Base-by-base conservation (phyloP, 345 rosid genomes). In the Sisymbrium irio region DNA sequence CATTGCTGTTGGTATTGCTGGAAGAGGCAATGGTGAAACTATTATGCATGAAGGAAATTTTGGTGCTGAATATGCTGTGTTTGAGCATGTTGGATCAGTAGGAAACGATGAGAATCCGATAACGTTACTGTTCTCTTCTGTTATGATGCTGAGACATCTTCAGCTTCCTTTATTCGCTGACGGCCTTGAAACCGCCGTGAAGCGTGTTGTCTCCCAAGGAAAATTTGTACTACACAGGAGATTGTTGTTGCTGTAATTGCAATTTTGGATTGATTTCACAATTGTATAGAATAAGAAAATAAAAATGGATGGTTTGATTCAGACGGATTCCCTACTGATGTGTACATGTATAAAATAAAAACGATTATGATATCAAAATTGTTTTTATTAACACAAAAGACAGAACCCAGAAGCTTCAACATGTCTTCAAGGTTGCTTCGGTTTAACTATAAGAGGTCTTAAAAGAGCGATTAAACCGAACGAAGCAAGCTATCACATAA, bases 141-240 rank as follows among this genome's bases (percentile, higher is more conserved):
- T 91, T 59, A 90, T 91, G 95, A 88, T 91, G 91, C 83, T 87
- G 72, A 88, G 92, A 64, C 87, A 91, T 73, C 86, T 91, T 28
- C 89, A 78, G 74, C 85, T 86, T 72, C 87, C 87, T 40, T 80
- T 87, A 19, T 84, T 77, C 15, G 91, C 95, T 5, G 89, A 91
- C 76, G 76, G 83, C 56, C 79, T 91, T 47, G 92, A 87, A 64
- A 83, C 87, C 1, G 89, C 93, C 0, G 81, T 87, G 75, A 67
- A 80, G 61, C 67, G 64, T 4, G 89, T 80, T 58, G 81, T 87
- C 49, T 54, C 13, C 4, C 86, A 82, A 59, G 87, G 88, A 30
- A 74, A 74, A n/a, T n/a, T n/a, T n/a, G n/a, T 35, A 65, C 3
- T 27, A 88, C 90, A 56, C 83, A 87, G 32, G 84, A 87, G 59